phyloP scores from a whole-genome alignment of 2,329 filamentous ascomycete genomes.

The Diaporthe eres region DNA sequence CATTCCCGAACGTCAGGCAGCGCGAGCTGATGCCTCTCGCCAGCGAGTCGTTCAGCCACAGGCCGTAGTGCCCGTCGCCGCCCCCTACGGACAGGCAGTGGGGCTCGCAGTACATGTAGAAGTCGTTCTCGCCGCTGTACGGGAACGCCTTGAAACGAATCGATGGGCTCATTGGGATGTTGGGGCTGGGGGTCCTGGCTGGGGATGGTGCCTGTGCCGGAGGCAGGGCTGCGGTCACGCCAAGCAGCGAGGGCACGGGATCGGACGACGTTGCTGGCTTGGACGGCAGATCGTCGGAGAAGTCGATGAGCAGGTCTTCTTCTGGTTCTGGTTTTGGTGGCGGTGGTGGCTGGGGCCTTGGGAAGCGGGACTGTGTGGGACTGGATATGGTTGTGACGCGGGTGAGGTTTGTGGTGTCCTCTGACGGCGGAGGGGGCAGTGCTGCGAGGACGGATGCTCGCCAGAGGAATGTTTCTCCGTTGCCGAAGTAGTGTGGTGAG shows the following conservation, averaged over 20 bases:
- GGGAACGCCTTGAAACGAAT: slow-evolving; percentile 98
- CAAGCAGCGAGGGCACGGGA: slow-evolving; percentile 9
- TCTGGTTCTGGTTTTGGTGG: slow-evolving; percentile 51
- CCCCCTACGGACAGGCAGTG: slow-evolving; percentile 90
- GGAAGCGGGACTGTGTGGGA: slow-evolving; percentile 44
- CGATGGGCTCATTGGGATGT: slow-evolving; percentile 70
- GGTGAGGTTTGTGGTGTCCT: slow-evolving; percentile 62
- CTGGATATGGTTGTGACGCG: slow-evolving; percentile 59
- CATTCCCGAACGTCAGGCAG: slow-evolving; percentile 95
- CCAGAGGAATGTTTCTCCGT: slow-evolving; percentile 96
- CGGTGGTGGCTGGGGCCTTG: slow-evolving; percentile 37
- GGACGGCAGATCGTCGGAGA: slow-evolving; percentile 44
- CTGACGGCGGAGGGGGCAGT: slow-evolving; percentile 78
- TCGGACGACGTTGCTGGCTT: slow-evolving; percentile 39
- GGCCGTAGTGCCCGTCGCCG: slow-evolving; percentile 88
- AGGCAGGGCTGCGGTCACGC: neutral
- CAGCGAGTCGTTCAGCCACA: slow-evolving; percentile 92
- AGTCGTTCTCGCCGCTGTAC: slow-evolving; percentile 96
- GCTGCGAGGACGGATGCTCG: slow-evolving; percentile 77
- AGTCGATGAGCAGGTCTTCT: slow-evolving; percentile 39
- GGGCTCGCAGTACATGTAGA: slow-evolving; percentile 92
- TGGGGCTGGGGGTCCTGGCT: slow-evolving; percentile 8
- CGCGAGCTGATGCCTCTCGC: slow-evolving; percentile 86
- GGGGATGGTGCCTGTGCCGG: neutral
- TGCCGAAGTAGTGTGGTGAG: slow-evolving; percentile 89